Base-by-base conservation (phyloP, 495 filamentous ascomycete species). In the Neurospora hispaniola region DNA sequence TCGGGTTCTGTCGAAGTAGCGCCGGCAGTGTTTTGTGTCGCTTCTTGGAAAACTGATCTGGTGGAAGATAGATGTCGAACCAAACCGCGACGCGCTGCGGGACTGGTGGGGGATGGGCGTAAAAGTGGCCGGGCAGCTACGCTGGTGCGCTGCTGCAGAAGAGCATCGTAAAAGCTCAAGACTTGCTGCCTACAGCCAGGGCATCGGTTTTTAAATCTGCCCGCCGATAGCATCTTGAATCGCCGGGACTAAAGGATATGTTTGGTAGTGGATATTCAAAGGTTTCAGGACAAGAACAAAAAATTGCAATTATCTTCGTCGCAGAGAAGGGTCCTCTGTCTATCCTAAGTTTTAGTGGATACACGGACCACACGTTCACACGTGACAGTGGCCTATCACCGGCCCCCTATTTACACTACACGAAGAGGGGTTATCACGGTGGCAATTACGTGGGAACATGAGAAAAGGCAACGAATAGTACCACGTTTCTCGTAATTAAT, bases 111-210 rank as follows among this genome's bases (percentile, higher is more conserved):
- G 27, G 54, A 35, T 66, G 54, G 70, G 72, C 69, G 73, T 10
- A 73, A 39, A 70, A 79, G 75, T 18, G 74, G 75, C 14, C 73
- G 75, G 23, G 76, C n/a, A 8, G 70, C 48, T 71, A 73, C 70
- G 35, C 70, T 71, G n/a, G 35, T 73, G 54, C 71, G 72, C 35
- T 74, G 76, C 71, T 18, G 77, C 75, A 76, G 82, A 79, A 71
- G 79, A 74, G 71, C 83, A 75, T 77, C 84, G 79, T 74, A 87
- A 79, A 73, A 87, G 73, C 81, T 79, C 38, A 86, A 76, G 38
- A 88, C 73, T 42, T 83, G 84, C 40, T 82, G 77, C 73, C 85
- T 84, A 74, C 86, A 88, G 72, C 82, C 81, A 71, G 84, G 82
- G 74, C 86, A 88, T 42, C 85, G 76, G 31, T 82, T 79, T 44